phyloP scores from a whole-genome alignment of 495 filamentous ascomycete species.

The Aspergillus panamensis region DNA sequence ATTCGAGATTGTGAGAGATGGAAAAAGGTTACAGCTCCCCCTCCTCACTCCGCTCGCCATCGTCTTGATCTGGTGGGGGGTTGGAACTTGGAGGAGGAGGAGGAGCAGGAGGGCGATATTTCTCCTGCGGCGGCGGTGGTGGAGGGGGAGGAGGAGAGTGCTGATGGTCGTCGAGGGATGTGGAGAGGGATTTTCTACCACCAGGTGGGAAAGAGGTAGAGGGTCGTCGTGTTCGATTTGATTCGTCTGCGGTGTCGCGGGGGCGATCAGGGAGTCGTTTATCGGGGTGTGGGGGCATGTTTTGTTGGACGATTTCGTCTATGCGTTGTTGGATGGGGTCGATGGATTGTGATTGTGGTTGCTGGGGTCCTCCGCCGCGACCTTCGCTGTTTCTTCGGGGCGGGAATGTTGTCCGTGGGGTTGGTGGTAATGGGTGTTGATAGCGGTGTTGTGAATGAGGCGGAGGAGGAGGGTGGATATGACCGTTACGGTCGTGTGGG shows the following conservation, averaged over 20 bases:
- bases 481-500: conserved; percentile 22
- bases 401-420: conserved; percentile 17
- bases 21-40: conserved; percentile 36
- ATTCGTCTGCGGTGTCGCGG: conserved; percentile 13
- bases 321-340: conserved; percentile 36
- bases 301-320: conserved; percentile 33
- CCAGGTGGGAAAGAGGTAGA: conserved; percentile 2
- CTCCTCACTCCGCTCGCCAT: conserved; percentile 43
- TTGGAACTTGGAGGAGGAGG: conserved; percentile 15
- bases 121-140: conserved; percentile 8
- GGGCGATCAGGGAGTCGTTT: conserved; percentile 20
- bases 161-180: conserved; percentile 5
- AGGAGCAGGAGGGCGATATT: conserved; percentile 9
- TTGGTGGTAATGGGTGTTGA: conserved; percentile 17
- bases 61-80: conserved; percentile 17
- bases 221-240: conserved; percentile 12
- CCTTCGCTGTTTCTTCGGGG: conserved; percentile 20
- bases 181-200: conserved; percentile 1
- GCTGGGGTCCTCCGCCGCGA: neutral
- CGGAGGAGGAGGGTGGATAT: conserved; percentile 12
- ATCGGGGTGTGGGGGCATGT: conserved; percentile 15
- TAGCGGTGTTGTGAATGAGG: conserved; percentile 15
- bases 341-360: neutral
- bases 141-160: conserved; percentile 11
- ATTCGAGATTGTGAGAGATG: neutral